Base-by-base conservation (phyloP, 148 eudicot species). In the Polygonum maritimum region DNA sequence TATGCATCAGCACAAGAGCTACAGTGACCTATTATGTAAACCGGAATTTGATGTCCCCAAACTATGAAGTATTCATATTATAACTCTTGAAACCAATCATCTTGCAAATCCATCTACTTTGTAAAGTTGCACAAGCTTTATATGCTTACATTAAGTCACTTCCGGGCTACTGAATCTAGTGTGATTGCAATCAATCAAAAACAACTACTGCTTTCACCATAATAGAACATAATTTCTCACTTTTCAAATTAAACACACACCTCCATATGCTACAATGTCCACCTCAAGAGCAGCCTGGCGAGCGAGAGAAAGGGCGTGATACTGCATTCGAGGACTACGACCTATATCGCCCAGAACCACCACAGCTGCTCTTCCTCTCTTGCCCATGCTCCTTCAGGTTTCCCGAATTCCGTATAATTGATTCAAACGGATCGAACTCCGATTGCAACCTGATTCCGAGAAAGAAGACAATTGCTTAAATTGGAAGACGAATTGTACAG, bases 241-340 rank as follows among this genome's bases (percentile, higher is more conserved):
- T 67, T 14, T 19, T 12, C 71, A 72, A 72, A 72, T 54, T 10
- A 41, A 72, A 71, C 15, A 21, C 74, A 71, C 83, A 94, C 98
- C 98, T 86, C 98, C 98, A 78, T 92, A 92, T 26, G 98, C 98
- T 67, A 94, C 90, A 74, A 94, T 90, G 79, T 94, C 98, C 79
- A 94, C 98, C 82, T 90, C 84, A 38, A 95, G 79, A 78, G 81
- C 77, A 76, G 92, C 97, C 97, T 94, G 98, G 48, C 80, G 89
- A 67, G 98, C 94, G 77, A 95, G 96, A 71, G 96, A 95, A 74
- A 95, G 92, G 39, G 98, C 91, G 26, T 95, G 98, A 75, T 92
- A 95, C 38, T 92, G 98, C 98, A 95, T 95, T 36, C 97, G 90
- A 31, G 98, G 98, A 80, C 98, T 95, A n/a, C 98, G 97, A 54